Conservation (phyloP, 1,284 basidiomycete species). For the Fistulina hepatica region DNA sequence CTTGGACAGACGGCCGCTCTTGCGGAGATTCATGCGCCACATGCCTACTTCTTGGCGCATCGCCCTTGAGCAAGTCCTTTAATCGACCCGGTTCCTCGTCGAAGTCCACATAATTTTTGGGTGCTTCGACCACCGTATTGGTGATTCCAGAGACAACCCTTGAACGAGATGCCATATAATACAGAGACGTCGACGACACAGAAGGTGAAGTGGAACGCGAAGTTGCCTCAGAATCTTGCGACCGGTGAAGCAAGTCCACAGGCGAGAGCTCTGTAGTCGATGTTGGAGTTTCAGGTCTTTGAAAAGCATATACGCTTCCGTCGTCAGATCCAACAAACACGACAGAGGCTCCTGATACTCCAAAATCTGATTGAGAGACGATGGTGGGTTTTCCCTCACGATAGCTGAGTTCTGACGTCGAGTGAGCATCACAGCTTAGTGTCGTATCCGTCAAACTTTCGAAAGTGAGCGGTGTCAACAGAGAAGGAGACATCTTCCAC, state of each 20-base stretch:
- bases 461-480: too few species aligned
- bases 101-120: slow-evolving; percentile 66
- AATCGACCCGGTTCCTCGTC: slow-evolving; percentile 67
- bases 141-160: slow-evolving; percentile 59
- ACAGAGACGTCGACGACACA: slow-evolving; percentile 26
- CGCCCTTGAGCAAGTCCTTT: slow-evolving; percentile 56
- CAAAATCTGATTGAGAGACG: neutral
- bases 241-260: slow-evolving; percentile 16
- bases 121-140: slow-evolving; percentile 54
- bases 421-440: too few species aligned
- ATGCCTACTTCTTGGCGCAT: slow-evolving; percentile 32
- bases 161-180: slow-evolving; percentile 33
- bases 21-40: too few species aligned
- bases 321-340: slow-evolving; percentile 25
- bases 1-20: too few species aligned
- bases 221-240: slow-evolving; percentile 17
- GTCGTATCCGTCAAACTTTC: too few species aligned
- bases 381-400: too few species aligned
- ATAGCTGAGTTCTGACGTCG: too few species aligned
- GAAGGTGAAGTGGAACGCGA: slow-evolving; percentile 26
- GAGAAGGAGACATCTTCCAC: too few species aligned
- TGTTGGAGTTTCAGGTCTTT: slow-evolving; percentile 16
- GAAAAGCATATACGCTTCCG: slow-evolving; percentile 29
- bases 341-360: slow-evolving; percentile 8
- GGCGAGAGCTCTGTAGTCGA: slow-evolving; percentile 10